phyloP scores from a whole-genome alignment of 2,329 filamentous ascomycete genomes.

The Colletotrichum tamarilloi region DNA sequence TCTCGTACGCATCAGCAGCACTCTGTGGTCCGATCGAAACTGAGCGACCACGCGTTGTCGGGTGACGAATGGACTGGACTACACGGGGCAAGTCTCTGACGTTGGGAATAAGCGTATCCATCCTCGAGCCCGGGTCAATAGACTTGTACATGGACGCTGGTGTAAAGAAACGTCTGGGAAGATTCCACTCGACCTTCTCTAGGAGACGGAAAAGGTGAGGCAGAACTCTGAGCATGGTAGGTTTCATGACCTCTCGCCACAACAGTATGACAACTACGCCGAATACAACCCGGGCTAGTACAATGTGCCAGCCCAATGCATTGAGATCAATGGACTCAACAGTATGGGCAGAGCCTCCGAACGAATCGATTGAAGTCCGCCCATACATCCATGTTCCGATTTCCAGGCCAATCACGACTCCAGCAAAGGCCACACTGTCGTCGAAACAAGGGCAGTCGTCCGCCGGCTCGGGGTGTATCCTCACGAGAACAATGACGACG shows the following conservation, averaged over 20 bases:
- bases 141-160: slow-evolving; percentile 90
- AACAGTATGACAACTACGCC: slow-evolving; percentile 87
- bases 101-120: slow-evolving; percentile 89
- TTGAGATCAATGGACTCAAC: slow-evolving; percentile 73
- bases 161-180: slow-evolving; percentile 92
- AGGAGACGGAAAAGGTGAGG: slow-evolving; percentile 90
- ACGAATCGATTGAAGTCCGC: slow-evolving; percentile 59
- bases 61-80: slow-evolving; percentile 83
- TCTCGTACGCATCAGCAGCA: slow-evolving; percentile 95
- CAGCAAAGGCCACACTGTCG: slow-evolving; percentile 93
- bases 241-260: slow-evolving; percentile 93
- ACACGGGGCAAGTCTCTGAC: slow-evolving; percentile 89
- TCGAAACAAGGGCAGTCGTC: slow-evolving; percentile 98
- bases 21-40: slow-evolving; percentile 95
- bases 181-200: slow-evolving; percentile 80
- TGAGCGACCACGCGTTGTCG: slow-evolving; percentile 75
- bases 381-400: slow-evolving; percentile 86
- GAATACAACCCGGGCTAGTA: slow-evolving; percentile 75
- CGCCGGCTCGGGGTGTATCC: slow-evolving; percentile 93
- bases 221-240: slow-evolving; percentile 78
- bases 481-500: slow-evolving; percentile 79
- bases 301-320: slow-evolving; percentile 73
- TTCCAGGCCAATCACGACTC: slow-evolving; percentile 87
- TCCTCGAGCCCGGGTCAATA: slow-evolving; percentile 74
- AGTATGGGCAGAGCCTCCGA: slow-evolving; percentile 55